Evolutionary conservation across 805 yeast genomes (phyloP).

Genomic region (Saccharomycopsis javanensis): DNA sequence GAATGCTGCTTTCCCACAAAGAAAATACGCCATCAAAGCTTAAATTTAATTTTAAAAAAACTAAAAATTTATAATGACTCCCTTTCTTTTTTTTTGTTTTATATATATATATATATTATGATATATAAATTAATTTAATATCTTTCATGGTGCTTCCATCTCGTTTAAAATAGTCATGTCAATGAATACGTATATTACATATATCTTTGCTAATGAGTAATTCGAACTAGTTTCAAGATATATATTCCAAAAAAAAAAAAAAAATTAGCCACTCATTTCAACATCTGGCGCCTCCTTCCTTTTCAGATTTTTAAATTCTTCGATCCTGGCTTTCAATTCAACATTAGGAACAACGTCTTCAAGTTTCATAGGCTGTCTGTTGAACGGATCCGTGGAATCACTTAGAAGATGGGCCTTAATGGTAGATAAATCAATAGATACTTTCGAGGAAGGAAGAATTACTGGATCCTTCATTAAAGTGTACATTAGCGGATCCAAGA

Average conservation of each 20-base stretch:
- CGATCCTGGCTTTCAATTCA: slow-evolving; percentile 55
- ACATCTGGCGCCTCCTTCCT: slow-evolving; percentile 12
- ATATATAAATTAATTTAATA: slow-evolving; percentile 1
- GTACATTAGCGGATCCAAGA: slow-evolving; percentile 92
- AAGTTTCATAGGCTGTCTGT: slow-evolving; percentile 78
- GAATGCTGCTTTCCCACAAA: slow-evolving; percentile 94
- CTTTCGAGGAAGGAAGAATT: slow-evolving; percentile 76
- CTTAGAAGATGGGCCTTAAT: slow-evolving; percentile 88
- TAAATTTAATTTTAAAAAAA: slow-evolving; percentile 33
- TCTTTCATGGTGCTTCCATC: slow-evolving; percentile 1
- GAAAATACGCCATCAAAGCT: slow-evolving; percentile 98
- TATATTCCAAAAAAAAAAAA: too few relatives aligned
- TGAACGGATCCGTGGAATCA: slow-evolving; percentile 96
- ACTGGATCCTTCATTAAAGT: slow-evolving; percentile 96
- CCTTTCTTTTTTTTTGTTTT: slow-evolving; percentile 2
- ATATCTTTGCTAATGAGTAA: not conserved
- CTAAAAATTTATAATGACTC: not conserved
- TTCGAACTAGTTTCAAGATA: too few relatives aligned
- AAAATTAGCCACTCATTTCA: slow-evolving; percentile 16
- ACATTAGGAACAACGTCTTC: slow-evolving; percentile 80
- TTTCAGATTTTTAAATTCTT: slow-evolving; percentile 42
- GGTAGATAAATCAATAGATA: slow-evolving; percentile 81
- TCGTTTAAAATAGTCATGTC: not conserved
- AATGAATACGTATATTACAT: not conserved
- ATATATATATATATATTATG: not conserved